Evolutionary conservation across 805 yeast genomes (phyloP).

Genomic region (Tetrapisispora iriomotensis): DNA sequence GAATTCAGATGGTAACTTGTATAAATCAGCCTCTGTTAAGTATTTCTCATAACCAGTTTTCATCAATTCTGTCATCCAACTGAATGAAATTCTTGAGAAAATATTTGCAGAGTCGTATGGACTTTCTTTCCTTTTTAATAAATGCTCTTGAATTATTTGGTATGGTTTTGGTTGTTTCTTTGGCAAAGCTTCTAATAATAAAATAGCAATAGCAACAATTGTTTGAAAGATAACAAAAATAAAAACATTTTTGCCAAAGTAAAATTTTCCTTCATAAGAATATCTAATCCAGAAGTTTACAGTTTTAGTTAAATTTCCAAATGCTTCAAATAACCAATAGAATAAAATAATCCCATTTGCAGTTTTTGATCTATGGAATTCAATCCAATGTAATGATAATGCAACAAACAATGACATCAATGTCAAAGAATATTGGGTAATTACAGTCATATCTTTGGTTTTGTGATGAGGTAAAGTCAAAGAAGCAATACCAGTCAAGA

Average conservation of each 20-base stretch:
- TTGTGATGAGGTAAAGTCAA: constrained; percentile 13
- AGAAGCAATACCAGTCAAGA: constrained; percentile 21
- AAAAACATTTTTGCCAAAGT: constrained; percentile 19
- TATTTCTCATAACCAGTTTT: constrained; percentile 56
- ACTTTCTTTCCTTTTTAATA: constrained; percentile 23
- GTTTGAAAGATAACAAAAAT: constrained; percentile 28
- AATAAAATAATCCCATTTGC: constrained; percentile 61
- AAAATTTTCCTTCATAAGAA: constrained; percentile 22
- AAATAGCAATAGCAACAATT: constrained; percentile 24
- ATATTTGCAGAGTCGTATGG: constrained; percentile 45
- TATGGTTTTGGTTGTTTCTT: constrained; percentile 34
- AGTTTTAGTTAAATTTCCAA: constrained; percentile 40
- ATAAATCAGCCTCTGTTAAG: constrained; percentile 56
- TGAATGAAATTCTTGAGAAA: constrained; percentile 66
- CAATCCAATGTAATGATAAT: constrained; percentile 53
- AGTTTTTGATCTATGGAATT: constrained; percentile 53
- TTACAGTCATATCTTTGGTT: constrained; percentile 13
- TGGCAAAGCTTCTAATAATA: constrained; percentile 33
- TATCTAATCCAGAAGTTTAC: constrained; percentile 32
- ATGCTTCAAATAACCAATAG: constrained; percentile 58
- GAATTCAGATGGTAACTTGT: constrained; percentile 61
- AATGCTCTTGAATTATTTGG: constrained; percentile 30
- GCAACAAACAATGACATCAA: constrained; percentile 40
- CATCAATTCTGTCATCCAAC: constrained; percentile 88
- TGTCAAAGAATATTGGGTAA: constrained; percentile 21